Evolutionary conservation across 1,284 basidiomycete genomes (phyloP), one percentile per base, ranked within the genome.

Genomic region (Fomitopsis betulina): DNA sequence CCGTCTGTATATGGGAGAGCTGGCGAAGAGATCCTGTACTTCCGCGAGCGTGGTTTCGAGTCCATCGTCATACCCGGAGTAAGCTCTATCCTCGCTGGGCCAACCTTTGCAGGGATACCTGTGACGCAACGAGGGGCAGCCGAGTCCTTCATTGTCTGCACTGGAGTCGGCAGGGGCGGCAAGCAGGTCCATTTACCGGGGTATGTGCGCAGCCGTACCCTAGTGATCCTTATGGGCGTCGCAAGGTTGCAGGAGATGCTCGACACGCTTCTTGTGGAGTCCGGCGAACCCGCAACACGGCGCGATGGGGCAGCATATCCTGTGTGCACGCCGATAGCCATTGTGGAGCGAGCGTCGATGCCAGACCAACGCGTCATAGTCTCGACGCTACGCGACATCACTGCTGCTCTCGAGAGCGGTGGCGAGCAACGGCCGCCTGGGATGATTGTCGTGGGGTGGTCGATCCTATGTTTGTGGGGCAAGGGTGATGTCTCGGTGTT

Each of bases 391-490:
- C 79, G 77, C 53, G 78, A 87, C 60, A 86, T 98, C 40, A 82
- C 82, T 6, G 75, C 75, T 13, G 94, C 91, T 0, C 70, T 98
- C 67, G 86, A 89, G 60, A 82, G 80, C 56, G 75, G 79, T 6
- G 93, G 93, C 5, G 92, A 95, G 65, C 94, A 98, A 71, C 76
- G 96, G 27, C 95, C 96, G 5, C 96, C 96, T 0, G 96, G 94
- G 2, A 96, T 99, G 91, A 90, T 98, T 68, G 81, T 98, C 25
- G 82, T 99, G 60, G 96, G 96, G 0, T 98, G 96, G 96, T 82
- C 89, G n/a, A 85, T 88, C 10, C 66, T 87, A 60, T 82, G 84
- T 21, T 70, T 91, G 51, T 82, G 82, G 77, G 78, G 74, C 0
- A 66, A 67, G 57, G 87, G 81, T 5, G 83, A 84, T 66, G 75